Evolutionary conservation across 2,329 filamentous ascomycete species (phyloP), one percentile per base, ranked within the genome.

Genomic region (Colletotrichum tropicicola): DNA sequence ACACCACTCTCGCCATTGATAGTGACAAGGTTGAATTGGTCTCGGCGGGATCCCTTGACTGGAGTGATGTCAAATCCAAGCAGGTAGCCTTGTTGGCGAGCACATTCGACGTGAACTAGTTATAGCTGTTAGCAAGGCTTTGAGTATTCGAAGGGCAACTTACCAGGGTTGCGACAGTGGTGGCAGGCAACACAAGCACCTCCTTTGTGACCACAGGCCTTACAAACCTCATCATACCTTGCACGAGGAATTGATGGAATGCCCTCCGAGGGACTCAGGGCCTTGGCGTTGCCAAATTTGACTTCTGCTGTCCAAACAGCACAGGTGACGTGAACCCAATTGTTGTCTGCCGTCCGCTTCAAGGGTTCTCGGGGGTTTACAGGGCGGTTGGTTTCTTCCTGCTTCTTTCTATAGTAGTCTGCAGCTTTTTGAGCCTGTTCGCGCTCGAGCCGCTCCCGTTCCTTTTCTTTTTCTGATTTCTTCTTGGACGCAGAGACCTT

Each of bases 301-400:
- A 97, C 91, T 77, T 99, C 96, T 0, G 93, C 90, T 10, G 92
- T 94, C 89, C 93, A 98, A 17, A 97, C 84, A 1, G 96, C 94
- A 74, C 96, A 99, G 37, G 91, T 91, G 27, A 98, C 93, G 75
- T 99, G 96, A 15, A 98, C 93, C 96, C 96, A 99, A 73, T 98
- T 98, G 79, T 98, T 98, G 75, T 97, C 94, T 4, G 92, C 92
- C 0, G 96, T 99, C 51, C 93, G 89, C 80, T 99, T 99, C 68
- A 99, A 82, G 4, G 96, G 91, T 75, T 98, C 96, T 49, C 96
- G 89, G 25, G 96, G 96, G 68, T 93, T 88, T 35, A 91, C 79
- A 1, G 96, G 95, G 49, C 94, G 91, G 70, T 94, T 93, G 71
- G 91, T 88, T 66, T 95, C 91, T 73, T 93, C 88, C 78, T 99